phyloP scores from a whole-genome alignment of 179 eudicot species.

The Spergularia azorica region DNA sequence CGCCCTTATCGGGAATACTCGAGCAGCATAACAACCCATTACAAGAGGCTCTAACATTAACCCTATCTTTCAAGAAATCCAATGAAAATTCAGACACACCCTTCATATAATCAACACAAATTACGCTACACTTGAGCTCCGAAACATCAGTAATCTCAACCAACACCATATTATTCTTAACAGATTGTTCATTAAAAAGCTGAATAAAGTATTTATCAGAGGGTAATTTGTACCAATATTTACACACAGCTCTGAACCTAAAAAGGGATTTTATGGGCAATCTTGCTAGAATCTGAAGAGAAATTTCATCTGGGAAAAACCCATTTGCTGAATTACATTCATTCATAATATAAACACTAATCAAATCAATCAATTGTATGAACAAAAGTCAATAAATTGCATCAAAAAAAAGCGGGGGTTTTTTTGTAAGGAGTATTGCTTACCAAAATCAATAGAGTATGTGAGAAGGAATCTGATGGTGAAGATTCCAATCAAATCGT shows the following conservation, averaged over 20 bases:
- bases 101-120: slow-evolving; percentile 63
- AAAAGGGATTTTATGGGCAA: slow-evolving; percentile 75
- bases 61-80: slow-evolving; percentile 74
- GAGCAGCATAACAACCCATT: slow-evolving; percentile 92
- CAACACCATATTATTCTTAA: slow-evolving; percentile 56
- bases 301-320: slow-evolving; percentile 77
- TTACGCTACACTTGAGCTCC: slow-evolving; percentile 54
- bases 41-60: slow-evolving; percentile 85
- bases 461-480: slow-evolving; percentile 2
- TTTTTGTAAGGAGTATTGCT: slow-evolving; percentile 2
- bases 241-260: slow-evolving; percentile 67
- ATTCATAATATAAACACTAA: slow-evolving; percentile 6
- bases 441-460: slow-evolving; percentile 16
- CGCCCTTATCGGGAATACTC: slow-evolving; percentile 86
- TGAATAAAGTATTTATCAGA: slow-evolving; percentile 61
- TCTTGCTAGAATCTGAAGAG: slow-evolving; percentile 71
- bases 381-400: slow-evolving; percentile 9
- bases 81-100: slow-evolving; percentile 74
- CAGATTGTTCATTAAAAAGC: slow-evolving; percentile 54
- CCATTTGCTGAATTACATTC: slow-evolving; percentile 33
- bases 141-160: slow-evolving; percentile 67
- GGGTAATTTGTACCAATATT: slow-evolving; percentile 57
- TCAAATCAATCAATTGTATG: background rate
- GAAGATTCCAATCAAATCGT: background rate
- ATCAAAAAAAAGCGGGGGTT: background rate